These are phyloP conservation scores for Colletotrichum viniferum DNA, from an alignment of 2,329 filamentous ascomycete species.

Conservation along the genomic window DNA sequence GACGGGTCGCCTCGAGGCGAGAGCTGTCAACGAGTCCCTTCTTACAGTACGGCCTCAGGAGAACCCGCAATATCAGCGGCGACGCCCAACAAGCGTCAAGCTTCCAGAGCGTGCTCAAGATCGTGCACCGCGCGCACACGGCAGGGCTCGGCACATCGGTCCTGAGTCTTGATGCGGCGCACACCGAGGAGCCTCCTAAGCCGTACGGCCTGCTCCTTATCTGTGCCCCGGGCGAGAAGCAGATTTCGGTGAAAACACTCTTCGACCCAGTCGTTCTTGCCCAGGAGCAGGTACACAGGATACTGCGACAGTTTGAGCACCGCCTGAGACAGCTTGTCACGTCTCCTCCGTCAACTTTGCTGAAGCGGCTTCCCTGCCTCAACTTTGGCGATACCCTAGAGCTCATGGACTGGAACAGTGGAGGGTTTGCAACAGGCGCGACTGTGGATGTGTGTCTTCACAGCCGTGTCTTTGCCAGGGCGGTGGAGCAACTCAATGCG, in stretches of 20 bases:
- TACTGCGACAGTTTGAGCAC: not conserved
- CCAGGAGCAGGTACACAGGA: not conserved
- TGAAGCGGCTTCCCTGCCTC: not conserved
- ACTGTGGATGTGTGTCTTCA: not conserved
- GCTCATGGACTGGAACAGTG: not conserved
- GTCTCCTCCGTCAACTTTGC: accelerated
- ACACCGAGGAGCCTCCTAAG: not conserved
- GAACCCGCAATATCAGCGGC: not conserved
- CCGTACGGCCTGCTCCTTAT: not conserved
- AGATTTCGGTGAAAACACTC: not conserved
- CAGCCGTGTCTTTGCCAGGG: not conserved
- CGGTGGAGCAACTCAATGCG: not conserved
- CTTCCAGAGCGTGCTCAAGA: not conserved
- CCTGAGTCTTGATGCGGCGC: not conserved
- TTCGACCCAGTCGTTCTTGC: not conserved
- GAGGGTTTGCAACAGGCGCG: not conserved
- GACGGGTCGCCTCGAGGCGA: not conserved
- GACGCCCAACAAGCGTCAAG: not conserved
- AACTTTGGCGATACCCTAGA: not conserved
- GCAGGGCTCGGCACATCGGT: not conserved
- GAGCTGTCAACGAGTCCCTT: not conserved
- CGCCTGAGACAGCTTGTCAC: not conserved
- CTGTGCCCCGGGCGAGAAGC: not conserved
- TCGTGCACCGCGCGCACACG: not conserved
- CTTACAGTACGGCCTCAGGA: not conserved